A percentile compares a stretch with the other conserved stretches of the same genome.
phyloP scores from a whole-genome alignment of 2,329 filamentous ascomycete species.

The Cryphonectria nitschkei region DNA sequence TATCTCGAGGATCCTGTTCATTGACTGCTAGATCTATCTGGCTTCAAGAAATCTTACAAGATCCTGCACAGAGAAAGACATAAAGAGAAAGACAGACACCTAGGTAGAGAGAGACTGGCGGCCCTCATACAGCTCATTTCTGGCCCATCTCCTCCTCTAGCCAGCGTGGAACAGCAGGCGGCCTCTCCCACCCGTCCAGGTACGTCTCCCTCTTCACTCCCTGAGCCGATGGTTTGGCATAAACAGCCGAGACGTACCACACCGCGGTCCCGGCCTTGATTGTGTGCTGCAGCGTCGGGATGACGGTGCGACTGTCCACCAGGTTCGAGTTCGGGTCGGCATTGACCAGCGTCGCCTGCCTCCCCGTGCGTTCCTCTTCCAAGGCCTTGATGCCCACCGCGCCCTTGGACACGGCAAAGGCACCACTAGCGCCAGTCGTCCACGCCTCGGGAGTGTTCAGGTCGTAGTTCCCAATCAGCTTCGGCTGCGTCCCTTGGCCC shows the following conservation, averaged over 20 bases:
- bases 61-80: not conserved
- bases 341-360: conserved; percentile 69
- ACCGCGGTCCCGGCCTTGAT: conserved; percentile 59
- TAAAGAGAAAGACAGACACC: not conserved
- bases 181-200: conserved; percentile 61
- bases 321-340: conserved; percentile 81
- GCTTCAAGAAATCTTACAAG: not conserved
- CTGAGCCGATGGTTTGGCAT: conserved; percentile 65
- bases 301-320: conserved; percentile 70
- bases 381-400: conserved; percentile 61
- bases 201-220: conserved; percentile 57
- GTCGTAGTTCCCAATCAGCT: conserved; percentile 65
- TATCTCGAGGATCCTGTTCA: not conserved
- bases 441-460: conserved; percentile 57
- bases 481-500: conserved; percentile 56
- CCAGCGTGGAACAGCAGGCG: conserved; percentile 64
- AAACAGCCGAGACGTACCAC: conserved; percentile 74
- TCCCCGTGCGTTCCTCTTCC: conserved; percentile 50
- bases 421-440: conserved; percentile 53
- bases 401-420: conserved; percentile 61
- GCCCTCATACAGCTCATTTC: not conserved
- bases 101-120: no score
- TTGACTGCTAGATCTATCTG: not conserved
- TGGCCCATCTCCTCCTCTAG: conserved; percentile 53
- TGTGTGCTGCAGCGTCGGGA: conserved; percentile 70